A percentile compares a stretch with the other conserved stretches of the same genome.
Evolutionary conservation across 2,329 filamentous ascomycete genomes (phyloP).

Genomic region (Hirsutella rhossiliensis): DNA sequence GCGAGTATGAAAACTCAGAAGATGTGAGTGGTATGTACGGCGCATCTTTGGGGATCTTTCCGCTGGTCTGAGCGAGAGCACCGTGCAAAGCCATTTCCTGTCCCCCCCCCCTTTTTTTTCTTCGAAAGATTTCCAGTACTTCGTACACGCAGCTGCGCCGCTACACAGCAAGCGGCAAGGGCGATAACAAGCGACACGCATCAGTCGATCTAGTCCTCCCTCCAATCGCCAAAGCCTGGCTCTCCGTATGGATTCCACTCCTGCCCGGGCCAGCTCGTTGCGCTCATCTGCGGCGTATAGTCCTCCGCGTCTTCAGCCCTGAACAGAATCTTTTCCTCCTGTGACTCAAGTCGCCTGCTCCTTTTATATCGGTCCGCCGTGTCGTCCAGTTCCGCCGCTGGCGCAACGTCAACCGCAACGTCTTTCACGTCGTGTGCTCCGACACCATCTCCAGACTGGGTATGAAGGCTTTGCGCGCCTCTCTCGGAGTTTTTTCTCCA

Average conservation of each 20-base stretch:
- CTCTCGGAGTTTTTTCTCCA: too few relatives aligned
- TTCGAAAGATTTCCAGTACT: not conserved
- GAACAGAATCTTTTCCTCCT: slow-evolving; percentile 43
- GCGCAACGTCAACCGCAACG: not conserved
- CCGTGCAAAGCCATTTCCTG: not conserved
- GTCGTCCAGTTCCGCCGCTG: slow-evolving; percentile 25
- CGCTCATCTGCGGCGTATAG: slow-evolving; percentile 45
- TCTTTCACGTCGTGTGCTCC: too few relatives aligned
- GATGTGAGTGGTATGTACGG: too few relatives aligned
- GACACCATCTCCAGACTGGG: too few relatives aligned
- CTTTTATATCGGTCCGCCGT: slow-evolving; percentile 32
- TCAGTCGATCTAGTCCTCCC: slow-evolving; percentile 4
- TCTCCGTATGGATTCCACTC: slow-evolving; percentile 51
- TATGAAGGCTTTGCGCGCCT: too few relatives aligned
- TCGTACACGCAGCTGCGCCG: not conserved
- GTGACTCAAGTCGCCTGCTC: slow-evolving; percentile 27
- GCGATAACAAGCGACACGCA: not conserved
- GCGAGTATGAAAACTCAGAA: too few relatives aligned
- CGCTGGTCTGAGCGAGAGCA: too few relatives aligned
- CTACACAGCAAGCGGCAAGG: not conserved
- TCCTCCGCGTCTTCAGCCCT: slow-evolving; percentile 21
- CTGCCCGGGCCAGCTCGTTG: slow-evolving; percentile 57
- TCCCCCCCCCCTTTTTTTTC: not conserved
- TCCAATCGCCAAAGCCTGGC: slow-evolving; percentile 16
- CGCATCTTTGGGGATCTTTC: too few relatives aligned